Evolutionary conservation across 208 protist species (phyloP).

Genomic region (Entamoeba histolytica): DNA sequence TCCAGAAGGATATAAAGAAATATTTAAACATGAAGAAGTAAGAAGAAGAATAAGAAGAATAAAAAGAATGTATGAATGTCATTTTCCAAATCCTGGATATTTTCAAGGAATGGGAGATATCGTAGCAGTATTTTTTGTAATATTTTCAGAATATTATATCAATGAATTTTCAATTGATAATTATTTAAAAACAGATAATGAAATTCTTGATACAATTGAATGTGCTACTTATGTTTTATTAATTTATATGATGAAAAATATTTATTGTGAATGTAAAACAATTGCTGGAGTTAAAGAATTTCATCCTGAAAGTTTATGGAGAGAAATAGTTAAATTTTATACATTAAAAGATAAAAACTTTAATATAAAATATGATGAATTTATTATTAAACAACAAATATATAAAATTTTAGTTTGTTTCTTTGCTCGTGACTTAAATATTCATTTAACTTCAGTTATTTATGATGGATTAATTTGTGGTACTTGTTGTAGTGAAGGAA

Average conservation of each 20-base stretch:
- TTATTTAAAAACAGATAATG: background rate
- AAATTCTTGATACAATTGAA: background rate
- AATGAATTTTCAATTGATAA: background rate
- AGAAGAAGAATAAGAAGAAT: background rate
- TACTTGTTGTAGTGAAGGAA: background rate
- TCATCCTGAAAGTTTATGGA: background rate
- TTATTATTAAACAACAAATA: background rate
- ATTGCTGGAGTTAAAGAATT: background rate
- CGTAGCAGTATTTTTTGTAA: background rate
- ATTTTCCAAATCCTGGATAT: background rate
- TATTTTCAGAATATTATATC: background rate
- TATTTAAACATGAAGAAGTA: background rate
- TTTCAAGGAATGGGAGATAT: background rate
- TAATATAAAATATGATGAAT: background rate
- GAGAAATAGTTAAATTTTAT: background rate
- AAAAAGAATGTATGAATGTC: background rate
- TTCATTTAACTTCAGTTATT: background rate
- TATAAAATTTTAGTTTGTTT: background rate
- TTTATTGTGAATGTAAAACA: background rate
- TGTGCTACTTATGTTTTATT: background rate
- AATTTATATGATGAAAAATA: background rate
- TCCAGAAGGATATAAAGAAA: background rate
- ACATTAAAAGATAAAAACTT: background rate
- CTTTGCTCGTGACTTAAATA: background rate
- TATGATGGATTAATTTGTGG: background rate